Conservation (phyloP, 1,284 basidiomycete genomes). For the Ganoderma lingzhi region DNA sequence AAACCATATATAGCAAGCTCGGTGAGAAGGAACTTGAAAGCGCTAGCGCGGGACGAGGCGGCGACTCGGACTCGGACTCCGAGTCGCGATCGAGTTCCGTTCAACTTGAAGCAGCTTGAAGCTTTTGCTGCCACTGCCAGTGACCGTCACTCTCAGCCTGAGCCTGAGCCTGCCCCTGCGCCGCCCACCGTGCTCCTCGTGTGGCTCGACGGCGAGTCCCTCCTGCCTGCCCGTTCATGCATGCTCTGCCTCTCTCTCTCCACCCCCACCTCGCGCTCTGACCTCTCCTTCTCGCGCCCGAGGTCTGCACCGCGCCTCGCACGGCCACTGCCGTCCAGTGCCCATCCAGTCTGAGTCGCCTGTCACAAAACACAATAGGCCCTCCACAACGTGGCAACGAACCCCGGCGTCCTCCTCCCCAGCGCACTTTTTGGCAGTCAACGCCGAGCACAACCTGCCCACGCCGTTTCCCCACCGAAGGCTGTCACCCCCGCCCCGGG, state of each 20-base stretch:
- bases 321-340: constrained; percentile 12
- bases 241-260: constrained; percentile 31
- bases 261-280: constrained; percentile 18
- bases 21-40: constrained; percentile 1
- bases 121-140: too few species aligned
- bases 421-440: neutral
- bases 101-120: neutral
- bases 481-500: constrained; percentile 8
- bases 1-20: constrained; percentile 37
- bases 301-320: constrained; percentile 16
- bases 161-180: neutral
- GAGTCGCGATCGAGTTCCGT: neutral
- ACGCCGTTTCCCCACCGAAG: constrained; percentile 10
- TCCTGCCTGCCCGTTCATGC: constrained; percentile 40
- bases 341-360: constrained; percentile 19
- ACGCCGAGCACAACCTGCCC: constrained; percentile 8
- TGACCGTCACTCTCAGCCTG: too few species aligned
- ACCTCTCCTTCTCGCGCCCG: constrained; percentile 15
- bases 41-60: neutral
- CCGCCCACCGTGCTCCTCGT: neutral
- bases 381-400: constrained; percentile 37
- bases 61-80: neutral
- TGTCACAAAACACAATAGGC: constrained; percentile 35
- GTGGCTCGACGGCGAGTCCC: constrained; percentile 1
- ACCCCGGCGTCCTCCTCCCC: constrained; percentile 16